A percentile compares a stretch with the other conserved stretches of the same genome.
These are phyloP conservation scores for Globisporangium megalacanthum DNA, from an alignment of 352 stramenopile species.

Conservation along the genomic window DNA sequence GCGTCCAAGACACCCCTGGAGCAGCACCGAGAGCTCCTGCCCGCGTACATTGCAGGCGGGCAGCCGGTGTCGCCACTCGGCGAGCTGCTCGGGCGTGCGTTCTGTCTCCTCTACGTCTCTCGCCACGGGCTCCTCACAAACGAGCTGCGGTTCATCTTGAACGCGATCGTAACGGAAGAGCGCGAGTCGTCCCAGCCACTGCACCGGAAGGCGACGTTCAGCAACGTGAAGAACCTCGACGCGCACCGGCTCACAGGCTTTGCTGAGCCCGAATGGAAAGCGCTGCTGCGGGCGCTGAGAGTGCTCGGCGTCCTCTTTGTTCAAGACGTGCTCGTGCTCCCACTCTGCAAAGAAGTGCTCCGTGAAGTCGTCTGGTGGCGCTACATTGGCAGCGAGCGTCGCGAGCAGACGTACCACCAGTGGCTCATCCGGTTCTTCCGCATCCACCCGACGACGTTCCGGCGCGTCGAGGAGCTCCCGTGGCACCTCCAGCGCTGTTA, in stretches of 20 bases:
- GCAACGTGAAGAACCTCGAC: conserved; percentile 21
- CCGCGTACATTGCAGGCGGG: conserved; percentile 62
- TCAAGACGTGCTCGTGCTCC: conserved; percentile 82
- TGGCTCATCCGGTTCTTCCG: conserved; percentile 84
- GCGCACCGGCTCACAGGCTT: conserved; percentile 38
- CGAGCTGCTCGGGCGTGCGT: conserved; percentile 63
- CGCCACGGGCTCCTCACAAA: conserved; percentile 85
- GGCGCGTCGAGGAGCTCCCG: conserved; percentile 84
- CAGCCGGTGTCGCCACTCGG: conserved; percentile 46
- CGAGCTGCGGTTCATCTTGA: conserved; percentile 80
- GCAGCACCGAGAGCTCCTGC: conserved; percentile 14
- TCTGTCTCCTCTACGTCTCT: conserved; percentile 86
- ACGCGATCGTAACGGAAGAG: conserved; percentile 48
- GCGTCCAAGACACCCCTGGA: neutral
- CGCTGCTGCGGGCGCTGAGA: conserved; percentile 62
- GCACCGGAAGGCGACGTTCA: conserved; percentile 26
- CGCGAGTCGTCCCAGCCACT: conserved; percentile 16
- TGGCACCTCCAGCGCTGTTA: conserved; percentile 91
- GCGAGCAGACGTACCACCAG: conserved; percentile 70
- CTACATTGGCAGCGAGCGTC: conserved; percentile 71
- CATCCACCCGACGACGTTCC: conserved; percentile 75
- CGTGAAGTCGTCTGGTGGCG: conserved; percentile 86
- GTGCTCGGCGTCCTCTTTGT: conserved; percentile 75
- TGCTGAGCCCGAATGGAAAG: conserved; percentile 62
- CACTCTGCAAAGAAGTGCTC: conserved; percentile 84